These are phyloP conservation scores for Heterococcus sp. DNA, from an alignment of 108 stramenopile species.

Conservation along the genomic window DNA sequence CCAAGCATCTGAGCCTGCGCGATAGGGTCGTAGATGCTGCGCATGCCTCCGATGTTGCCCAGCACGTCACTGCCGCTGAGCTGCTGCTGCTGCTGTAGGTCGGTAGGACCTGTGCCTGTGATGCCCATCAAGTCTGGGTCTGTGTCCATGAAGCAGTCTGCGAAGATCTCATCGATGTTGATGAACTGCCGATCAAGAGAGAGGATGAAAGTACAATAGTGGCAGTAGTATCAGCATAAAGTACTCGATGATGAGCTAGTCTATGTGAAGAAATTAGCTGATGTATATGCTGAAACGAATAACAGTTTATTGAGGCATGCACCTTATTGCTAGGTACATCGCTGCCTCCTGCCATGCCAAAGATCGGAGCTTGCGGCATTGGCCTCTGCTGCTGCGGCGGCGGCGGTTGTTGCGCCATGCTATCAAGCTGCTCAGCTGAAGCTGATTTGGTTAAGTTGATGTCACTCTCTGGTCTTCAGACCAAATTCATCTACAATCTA, in stretches of 20 bases:
- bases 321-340: neutral
- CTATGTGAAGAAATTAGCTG: no score
- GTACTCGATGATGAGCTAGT: no score
- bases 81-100: neutral
- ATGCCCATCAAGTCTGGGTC: conserved; percentile 14
- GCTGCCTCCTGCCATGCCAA: neutral
- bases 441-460: no score
- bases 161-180: conserved; percentile 47
- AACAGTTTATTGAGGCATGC: no score
- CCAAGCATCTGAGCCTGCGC: neutral
- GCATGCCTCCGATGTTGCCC: neutral
- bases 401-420: no score
- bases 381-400: no score
- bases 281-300: no score
- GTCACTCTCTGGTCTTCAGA: no score
- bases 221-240: no score
- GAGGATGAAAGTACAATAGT: no score
- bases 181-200: conserved; percentile 27
- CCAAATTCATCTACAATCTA: no score
- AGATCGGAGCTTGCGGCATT: neutral
- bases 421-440: no score
- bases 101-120: neutral
- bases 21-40: conserved; percentile 3
- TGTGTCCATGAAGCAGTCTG: conserved; percentile 40
- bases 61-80: neutral